These are phyloP conservation scores for Penicillium sp. DNA, from an alignment of 2,329 filamentous ascomycete genomes.

Conservation along the genomic window DNA sequence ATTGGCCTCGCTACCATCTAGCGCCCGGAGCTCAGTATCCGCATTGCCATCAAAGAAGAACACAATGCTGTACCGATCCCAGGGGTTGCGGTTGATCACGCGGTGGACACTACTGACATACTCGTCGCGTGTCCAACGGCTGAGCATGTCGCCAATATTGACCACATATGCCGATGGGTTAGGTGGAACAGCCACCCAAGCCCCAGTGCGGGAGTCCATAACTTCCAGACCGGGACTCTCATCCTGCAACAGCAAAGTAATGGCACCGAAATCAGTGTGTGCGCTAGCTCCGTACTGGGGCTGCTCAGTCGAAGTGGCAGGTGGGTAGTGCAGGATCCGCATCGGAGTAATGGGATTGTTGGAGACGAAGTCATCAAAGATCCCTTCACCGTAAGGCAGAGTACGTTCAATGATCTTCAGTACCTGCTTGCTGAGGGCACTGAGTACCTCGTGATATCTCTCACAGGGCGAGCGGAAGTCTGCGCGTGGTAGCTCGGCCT, in stretches of 20 bases:
- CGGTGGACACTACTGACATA: constrained; percentile 31
- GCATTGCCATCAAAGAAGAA: constrained; percentile 31
- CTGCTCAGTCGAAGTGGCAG: background rate
- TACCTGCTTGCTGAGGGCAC: constrained; percentile 18
- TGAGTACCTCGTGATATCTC: constrained; percentile 19
- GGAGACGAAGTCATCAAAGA: constrained; percentile 24
- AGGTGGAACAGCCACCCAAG: constrained; percentile 29
- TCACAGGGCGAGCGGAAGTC: constrained; percentile 4
- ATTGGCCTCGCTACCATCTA: too few species aligned
- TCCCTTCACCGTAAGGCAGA: background rate
- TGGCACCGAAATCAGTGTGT: constrained; percentile 35
- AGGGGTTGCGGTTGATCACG: constrained; percentile 27
- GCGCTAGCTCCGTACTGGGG: constrained; percentile 26
- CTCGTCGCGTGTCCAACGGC: constrained; percentile 29
- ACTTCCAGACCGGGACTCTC: constrained; percentile 29
- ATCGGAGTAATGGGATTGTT: constrained; percentile 26
- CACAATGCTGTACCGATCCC: constrained; percentile 27
- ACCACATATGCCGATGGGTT: constrained; percentile 28
- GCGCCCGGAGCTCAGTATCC: constrained; percentile 12
- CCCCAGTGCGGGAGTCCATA: constrained; percentile 19
- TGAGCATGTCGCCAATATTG: constrained; percentile 34
- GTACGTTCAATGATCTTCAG: constrained; percentile 14
- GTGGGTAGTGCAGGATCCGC: constrained; percentile 31
- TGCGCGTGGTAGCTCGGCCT: constrained; percentile 7
- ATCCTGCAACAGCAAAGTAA: constrained; percentile 35